Conservation (phyloP, 1,284 basidiomycete genomes). For the Papiliotrema flavescens region DNA sequence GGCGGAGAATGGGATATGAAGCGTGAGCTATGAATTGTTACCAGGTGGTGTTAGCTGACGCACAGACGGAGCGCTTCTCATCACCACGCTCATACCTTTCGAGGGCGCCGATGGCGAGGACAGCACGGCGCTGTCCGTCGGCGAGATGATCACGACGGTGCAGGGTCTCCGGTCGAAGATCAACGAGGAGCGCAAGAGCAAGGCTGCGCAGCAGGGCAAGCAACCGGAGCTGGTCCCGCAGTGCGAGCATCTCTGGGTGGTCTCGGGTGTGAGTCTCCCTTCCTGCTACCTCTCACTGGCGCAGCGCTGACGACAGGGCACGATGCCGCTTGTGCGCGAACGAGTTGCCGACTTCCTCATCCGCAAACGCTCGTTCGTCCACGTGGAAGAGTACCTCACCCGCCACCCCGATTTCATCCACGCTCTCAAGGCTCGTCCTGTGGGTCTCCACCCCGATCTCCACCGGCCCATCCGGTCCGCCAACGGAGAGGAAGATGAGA, state of each 20-base stretch:
- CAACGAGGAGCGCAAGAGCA: conserved; percentile 25
- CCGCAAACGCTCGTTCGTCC: conserved; percentile 45
- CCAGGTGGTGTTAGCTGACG: background rate
- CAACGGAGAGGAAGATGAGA: conserved; percentile 8
- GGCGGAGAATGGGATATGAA: conserved; percentile 48
- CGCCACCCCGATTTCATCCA: conserved; percentile 44
- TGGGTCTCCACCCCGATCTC: conserved; percentile 44
- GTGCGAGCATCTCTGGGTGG: conserved; percentile 49
- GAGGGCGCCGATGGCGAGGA: conserved; percentile 49
- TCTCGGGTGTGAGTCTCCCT: conserved; percentile 36
- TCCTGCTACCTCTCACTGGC: background rate
- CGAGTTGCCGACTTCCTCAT: conserved; percentile 45
- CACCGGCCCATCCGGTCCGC: conserved; percentile 21
- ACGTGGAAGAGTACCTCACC: conserved; percentile 49
- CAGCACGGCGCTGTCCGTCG: conserved; percentile 43
- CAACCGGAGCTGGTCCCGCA: conserved; percentile 31
- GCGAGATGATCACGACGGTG: conserved; percentile 47
- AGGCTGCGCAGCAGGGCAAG: conserved; percentile 13
- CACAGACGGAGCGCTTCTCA: conserved; percentile 43
- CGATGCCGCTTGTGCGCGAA: conserved; percentile 43
- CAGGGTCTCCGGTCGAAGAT: conserved; percentile 33
- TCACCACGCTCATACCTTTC: conserved; percentile 48
- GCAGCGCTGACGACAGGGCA: conserved; percentile 19
- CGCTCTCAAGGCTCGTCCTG: conserved; percentile 38
- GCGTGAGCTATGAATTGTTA: conserved; percentile 20